Conservation (phyloP, 1,139 yeast genomes). For the Sugiyamaella grinbergsii region DNA sequence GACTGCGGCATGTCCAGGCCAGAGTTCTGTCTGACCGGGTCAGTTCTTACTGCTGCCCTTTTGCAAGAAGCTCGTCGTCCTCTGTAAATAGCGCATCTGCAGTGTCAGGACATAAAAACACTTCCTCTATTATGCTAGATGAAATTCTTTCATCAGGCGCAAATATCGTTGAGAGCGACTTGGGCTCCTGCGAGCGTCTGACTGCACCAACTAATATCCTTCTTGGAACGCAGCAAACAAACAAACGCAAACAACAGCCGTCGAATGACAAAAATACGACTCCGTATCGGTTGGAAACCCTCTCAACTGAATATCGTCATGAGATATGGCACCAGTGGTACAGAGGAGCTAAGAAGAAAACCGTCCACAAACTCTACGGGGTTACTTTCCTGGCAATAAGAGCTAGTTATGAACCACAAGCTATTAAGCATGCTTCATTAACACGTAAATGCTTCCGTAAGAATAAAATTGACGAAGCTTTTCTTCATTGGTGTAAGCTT, state of each 20-base stretch:
- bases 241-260: too few relatives aligned
- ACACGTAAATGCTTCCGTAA: neutral
- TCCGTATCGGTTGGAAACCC: too few relatives aligned
- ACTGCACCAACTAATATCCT: too few relatives aligned
- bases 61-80: neutral
- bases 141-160: neutral
- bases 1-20: neutral
- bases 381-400: slow-evolving; percentile 14
- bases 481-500: slow-evolving; percentile 7
- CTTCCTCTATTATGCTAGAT: slow-evolving; percentile 4
- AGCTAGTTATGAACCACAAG: slow-evolving; percentile 10
- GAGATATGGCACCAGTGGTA: slow-evolving; percentile 25
- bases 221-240: too few relatives aligned
- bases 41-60: neutral
- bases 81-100: neutral
- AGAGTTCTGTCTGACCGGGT: neutral
- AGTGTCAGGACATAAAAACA: neutral
- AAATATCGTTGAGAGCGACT: too few relatives aligned
- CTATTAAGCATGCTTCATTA: neutral
- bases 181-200: too few relatives aligned
- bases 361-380: slow-evolving; percentile 10
- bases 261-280: too few relatives aligned
- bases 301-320: too few relatives aligned
- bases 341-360: slow-evolving; percentile 15
- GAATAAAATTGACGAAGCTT: slow-evolving; percentile 4